Base-by-base conservation (phyloP, 192 early-diverging fungal species). In the Rhizoclosmatium sp. region DNA sequence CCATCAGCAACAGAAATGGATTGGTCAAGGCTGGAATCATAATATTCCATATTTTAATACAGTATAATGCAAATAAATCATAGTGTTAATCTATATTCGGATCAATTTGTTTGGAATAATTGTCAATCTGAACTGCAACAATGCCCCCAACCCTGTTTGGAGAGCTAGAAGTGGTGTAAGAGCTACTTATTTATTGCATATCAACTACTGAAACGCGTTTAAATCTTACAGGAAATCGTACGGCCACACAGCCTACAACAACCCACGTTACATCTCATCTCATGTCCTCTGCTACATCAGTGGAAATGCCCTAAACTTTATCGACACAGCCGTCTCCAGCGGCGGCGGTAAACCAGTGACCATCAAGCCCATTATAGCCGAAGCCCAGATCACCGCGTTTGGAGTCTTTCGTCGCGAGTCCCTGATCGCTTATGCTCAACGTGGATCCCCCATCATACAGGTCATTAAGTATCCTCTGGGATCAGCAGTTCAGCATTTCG, bases 401-500 rank as follows among this genome's bases (percentile, higher is more conserved):
- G 84, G 82, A 21, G 58, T 83, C 16, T 73, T 59, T 60, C 74
- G 77, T 9, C 49, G 65, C 19, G 88, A 88, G 51, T 74, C 44
- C 21, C 65, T 87, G 14, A 79, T 89, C 44, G 88, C 86, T 3
- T 87, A 80, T 83, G 62, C 80, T 10, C 85, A 89, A 59, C 64
- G 79, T 39, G 81, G 83, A 21, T 76, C 68, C 19, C 82, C 75
- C 40, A 66, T 19, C 3, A 65, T 89, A 23, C 82, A 71, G 40
- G 19, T 89, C 4, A 76, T 87, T 19, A 89, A 89, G 74, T 89
- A 84, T 85, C 82, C 84, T 2, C 76, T 74, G n/a, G 80, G 65
- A 40, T 74, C 81, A 4, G 46, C 41, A 2, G 48, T 69, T 45
- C 51, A 47, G 2, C 42, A 62, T 21, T 59, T 77, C 19, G n/a